phyloP scores from a whole-genome alignment of 2,329 filamentous ascomycete species.

The Xylariales sp. region DNA sequence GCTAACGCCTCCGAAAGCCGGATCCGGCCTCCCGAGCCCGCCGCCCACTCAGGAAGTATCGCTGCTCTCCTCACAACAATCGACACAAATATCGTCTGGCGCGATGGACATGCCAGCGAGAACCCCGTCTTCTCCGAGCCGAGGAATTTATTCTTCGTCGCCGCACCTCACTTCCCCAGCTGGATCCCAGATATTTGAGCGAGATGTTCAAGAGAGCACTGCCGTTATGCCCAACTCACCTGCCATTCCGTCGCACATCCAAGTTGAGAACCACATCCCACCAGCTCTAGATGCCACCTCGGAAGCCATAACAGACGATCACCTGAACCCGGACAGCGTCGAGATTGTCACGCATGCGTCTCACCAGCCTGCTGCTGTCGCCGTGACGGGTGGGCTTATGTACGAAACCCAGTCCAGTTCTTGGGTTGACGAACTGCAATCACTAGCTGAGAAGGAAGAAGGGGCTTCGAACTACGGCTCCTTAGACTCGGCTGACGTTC shows the following conservation, averaged over 20 bases:
- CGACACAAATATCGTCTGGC: conserved; percentile 37
- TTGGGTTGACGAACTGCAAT: conserved; percentile 55
- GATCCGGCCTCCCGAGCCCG: conserved; percentile 26
- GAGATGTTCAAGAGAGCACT: conserved; percentile 81
- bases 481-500: conserved; percentile 72
- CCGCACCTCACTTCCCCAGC: conserved; percentile 76
- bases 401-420: conserved; percentile 40
- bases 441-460: conserved; percentile 55
- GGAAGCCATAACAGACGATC: conserved; percentile 82
- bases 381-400: conserved; percentile 50
- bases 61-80: conserved; percentile 30
- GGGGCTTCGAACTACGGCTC: conserved; percentile 71
- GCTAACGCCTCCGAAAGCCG: conserved; percentile 25
- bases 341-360: conserved; percentile 86
- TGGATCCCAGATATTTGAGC: conserved; percentile 81
- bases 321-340: conserved; percentile 80
- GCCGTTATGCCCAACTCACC: conserved; percentile 67
- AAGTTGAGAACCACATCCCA: conserved; percentile 91
- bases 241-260: conserved; percentile 88
- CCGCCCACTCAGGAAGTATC: conserved; percentile 24
- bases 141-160: conserved; percentile 63
- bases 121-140: conserved; percentile 60
- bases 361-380: conserved; percentile 73
- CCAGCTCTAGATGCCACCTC: conserved; percentile 88
- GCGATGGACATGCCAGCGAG: conserved; percentile 38